Evolutionary conservation across 495 filamentous ascomycete genomes (phyloP).

Genomic region (Parmelia sp.): DNA sequence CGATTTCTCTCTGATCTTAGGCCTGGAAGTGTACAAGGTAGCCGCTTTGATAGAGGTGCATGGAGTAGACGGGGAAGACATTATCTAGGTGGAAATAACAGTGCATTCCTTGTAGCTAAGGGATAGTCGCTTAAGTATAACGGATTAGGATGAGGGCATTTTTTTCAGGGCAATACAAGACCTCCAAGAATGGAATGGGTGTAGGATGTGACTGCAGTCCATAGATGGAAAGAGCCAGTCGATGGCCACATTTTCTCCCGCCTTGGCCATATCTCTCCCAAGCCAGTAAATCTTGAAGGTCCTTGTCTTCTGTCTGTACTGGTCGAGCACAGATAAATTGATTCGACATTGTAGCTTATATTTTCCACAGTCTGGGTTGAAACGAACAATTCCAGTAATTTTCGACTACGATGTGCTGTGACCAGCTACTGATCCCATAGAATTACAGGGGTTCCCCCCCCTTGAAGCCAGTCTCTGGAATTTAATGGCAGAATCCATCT

Average conservation of each 20-base stretch:
- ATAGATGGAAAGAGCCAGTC: not conserved
- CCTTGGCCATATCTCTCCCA: not conserved
- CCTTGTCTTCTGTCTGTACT: not conserved
- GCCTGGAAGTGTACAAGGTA: not conserved
- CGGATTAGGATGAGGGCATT: not conserved
- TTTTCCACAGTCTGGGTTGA: not conserved
- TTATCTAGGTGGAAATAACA: constrained; percentile 4
- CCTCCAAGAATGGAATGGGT: not conserved
- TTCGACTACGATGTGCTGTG: not conserved
- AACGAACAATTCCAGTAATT: not conserved
- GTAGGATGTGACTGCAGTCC: not conserved
- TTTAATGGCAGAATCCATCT: too few relatives aligned
- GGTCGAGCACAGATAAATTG: not conserved
- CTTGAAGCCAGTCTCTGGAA: too few relatives aligned
- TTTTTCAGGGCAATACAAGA: too few relatives aligned
- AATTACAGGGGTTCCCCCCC: too few relatives aligned
- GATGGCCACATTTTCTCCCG: not conserved
- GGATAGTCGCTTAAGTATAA: constrained; percentile 5
- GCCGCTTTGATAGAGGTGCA: constrained; percentile 8
- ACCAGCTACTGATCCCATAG: not conserved
- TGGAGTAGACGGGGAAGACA: constrained; percentile 13
- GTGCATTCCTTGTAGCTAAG: constrained; percentile 18
- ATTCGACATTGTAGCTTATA: not conserved
- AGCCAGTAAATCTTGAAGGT: not conserved
- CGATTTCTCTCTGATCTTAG: not conserved